Evolutionary conservation across 1,284 basidiomycete species (phyloP), one percentile per base, ranked within the genome.

Genomic region (Paramarasmius palmivorus): DNA sequence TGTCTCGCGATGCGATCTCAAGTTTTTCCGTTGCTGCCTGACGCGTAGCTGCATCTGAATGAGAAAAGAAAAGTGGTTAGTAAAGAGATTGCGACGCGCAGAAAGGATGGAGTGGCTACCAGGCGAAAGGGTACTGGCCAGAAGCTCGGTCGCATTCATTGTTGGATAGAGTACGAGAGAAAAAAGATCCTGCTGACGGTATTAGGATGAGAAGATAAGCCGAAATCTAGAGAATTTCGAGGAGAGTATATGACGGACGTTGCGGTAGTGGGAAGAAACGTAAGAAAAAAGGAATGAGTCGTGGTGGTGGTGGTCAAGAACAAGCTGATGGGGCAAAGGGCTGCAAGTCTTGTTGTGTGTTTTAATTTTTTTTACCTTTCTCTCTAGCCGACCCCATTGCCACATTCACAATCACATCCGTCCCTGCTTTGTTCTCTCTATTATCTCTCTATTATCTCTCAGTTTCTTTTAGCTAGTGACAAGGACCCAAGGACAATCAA

Each of bases 141-240:
- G 86, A 59, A 95, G 85, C 72, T 92, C 87, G 59, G 85, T 88
- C 63, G 91, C 92, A 78, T 93, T 92, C 93, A 95, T 95, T 68
- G 73, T 84, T 68, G 67, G 54, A 35, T 50, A 49, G 38, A 17
- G 40, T 50, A 41, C 22, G 47, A n/a, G n/a, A n/a, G n/a, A n/a
- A n/a, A n/a, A n/a, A n/a, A 17, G n/a, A 29, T 52, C 36, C 44
- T 49, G 48, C 47, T 51, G 50, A 58, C 44, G 53, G 52, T 49
- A 57, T 59, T 59, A 61, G 55, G 55, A 56, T 45, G 42, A 56
- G 50, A 17, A 39, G 54, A 58, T 52, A 57, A 48, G 49, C 49
- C 45, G 52, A 34, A 54, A 57, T 17, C 56, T 56, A 55, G 55
- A 37, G 34, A 51, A 52, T 46, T 48, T 29, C 42, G 44, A 7